Base-by-base conservation (phyloP, 768 basidiomycete species). In the Hebeloma cylindrosporum region DNA sequence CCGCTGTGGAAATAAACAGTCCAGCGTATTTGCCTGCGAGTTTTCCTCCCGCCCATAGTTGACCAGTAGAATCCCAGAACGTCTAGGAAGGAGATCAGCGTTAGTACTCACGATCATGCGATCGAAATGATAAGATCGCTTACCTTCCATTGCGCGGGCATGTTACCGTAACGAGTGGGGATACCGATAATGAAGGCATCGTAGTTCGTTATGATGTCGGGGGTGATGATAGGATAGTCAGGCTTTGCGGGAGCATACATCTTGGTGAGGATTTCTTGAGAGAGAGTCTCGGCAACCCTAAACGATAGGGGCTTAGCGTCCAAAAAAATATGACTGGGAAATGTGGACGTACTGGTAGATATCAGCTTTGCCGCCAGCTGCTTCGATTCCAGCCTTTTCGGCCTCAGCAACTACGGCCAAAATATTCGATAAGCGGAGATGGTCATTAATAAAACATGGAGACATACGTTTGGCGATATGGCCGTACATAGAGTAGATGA, bases 101-200 rank as follows among this genome's bases (percentile, higher is more conserved):
- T n/a, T n/a, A n/a, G n/a, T n/a, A n/a, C n/a, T n/a, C n/a, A n/a
- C n/a, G n/a, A n/a, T n/a, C n/a, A n/a, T n/a, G n/a, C n/a, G n/a
- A n/a, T n/a, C n/a, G n/a, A n/a, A n/a, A n/a, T n/a, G n/a, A n/a
- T n/a, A n/a, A n/a, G n/a, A n/a, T n/a, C n/a, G n/a, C n/a, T n/a
- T 40, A 79, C 83, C 79, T 85, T 87, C 82, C 82, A 88, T 57
- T 93, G 91, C 1, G 72, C 85, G 21, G 90, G 79, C 63, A 88
- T 82, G 58, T 79, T 82, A 33, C 91, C 91, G 65, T 79, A 94
- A 58, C 91, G 85, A 31, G 86, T 87, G 43, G 85, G 84, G 45
- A 90, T 70, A 48, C 88, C 91, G 37, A 90, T 71, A 54, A 93
- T 52, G 74, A 79, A 83, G 6, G 79, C 90, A 55, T 94, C 88